Conservation (phyloP, 2,329 filamentous ascomycete species). For the Endoconidiophora laricicola region DNA sequence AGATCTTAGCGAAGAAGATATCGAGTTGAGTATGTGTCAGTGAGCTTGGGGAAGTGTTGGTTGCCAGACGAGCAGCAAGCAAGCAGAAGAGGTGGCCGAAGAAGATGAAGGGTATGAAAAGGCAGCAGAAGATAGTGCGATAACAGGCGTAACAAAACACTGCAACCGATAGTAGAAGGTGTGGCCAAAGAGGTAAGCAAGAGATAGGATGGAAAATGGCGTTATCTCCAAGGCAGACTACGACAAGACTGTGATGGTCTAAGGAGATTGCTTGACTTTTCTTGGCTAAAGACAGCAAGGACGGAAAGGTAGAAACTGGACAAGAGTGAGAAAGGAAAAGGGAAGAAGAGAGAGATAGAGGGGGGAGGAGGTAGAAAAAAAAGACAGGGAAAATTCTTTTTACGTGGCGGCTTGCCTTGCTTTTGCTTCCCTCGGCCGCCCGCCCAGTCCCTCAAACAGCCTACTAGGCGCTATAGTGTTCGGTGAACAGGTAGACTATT, state of each 20-base stretch:
- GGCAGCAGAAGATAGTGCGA: background rate
- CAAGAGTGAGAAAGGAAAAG: background rate
- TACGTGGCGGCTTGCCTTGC: background rate
- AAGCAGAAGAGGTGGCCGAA: background rate
- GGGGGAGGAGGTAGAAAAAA: background rate
- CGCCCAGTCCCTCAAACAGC: too few relatives aligned
- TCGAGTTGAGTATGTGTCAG: background rate
- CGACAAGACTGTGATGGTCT: background rate
- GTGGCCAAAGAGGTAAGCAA: slow-evolving; percentile 1
- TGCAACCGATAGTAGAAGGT: background rate
- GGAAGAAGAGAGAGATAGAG: background rate
- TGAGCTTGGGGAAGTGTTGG: background rate
- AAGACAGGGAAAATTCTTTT: background rate
- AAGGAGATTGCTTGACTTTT: background rate
- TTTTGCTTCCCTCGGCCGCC: background rate
- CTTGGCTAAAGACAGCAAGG: background rate
- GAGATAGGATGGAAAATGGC: slow-evolving; percentile 1
- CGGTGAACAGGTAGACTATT: too few relatives aligned
- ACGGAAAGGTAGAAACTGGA: background rate
- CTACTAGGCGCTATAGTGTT: too few relatives aligned
- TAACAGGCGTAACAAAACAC: slow-evolving; percentile 3
- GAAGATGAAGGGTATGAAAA: background rate
- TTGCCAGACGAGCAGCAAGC: background rate
- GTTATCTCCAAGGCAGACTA: background rate
- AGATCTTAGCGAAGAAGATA: background rate